Percentiles rank a stretch among this genome's conserved stretches.
Conservation (phyloP, 768 basidiomycete species). For the Suillus subluteus region DNA sequence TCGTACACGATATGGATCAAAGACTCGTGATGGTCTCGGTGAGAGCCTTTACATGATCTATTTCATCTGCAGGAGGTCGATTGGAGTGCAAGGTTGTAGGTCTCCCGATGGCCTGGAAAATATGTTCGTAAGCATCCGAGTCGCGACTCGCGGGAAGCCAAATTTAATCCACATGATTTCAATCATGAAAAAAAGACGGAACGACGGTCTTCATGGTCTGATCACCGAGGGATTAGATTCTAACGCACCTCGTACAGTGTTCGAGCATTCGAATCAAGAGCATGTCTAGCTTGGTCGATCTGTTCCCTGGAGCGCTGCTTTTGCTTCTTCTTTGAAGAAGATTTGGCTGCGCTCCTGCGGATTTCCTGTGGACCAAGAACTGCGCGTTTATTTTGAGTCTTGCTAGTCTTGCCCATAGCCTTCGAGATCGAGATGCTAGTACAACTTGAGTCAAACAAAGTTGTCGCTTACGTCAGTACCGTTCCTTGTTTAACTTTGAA, state of each 20-base stretch:
- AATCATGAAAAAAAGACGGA: not conserved
- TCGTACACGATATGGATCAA: not conserved
- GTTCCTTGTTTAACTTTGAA: not conserved
- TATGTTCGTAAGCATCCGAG: constrained; percentile 2
- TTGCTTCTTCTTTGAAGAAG: constrained; percentile 21
- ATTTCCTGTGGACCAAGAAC: not conserved
- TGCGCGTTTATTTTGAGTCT: not conserved
- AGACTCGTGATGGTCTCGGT: constrained; percentile 6
- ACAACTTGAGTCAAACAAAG: not conserved
- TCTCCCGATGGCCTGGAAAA: not conserved
- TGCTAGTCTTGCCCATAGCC: constrained; percentile 4
- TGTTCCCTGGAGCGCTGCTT: constrained; percentile 27
- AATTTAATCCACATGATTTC: not conserved
- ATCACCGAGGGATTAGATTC: not conserved
- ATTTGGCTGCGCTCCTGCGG: constrained; percentile 18
- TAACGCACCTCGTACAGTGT: constrained; percentile 30
- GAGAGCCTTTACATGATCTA: constrained; percentile 9
- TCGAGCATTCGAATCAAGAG: constrained; percentile 28
- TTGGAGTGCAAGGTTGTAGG: not conserved
- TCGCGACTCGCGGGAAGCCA: not conserved
- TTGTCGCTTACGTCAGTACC: not conserved
- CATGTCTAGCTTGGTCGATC: constrained; percentile 29
- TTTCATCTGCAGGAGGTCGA: not conserved
- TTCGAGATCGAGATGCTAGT: too few species aligned
- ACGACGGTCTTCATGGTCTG: not conserved